phyloP scores from a whole-genome alignment of 768 basidiomycete genomes.

The Suillus decipiens region DNA sequence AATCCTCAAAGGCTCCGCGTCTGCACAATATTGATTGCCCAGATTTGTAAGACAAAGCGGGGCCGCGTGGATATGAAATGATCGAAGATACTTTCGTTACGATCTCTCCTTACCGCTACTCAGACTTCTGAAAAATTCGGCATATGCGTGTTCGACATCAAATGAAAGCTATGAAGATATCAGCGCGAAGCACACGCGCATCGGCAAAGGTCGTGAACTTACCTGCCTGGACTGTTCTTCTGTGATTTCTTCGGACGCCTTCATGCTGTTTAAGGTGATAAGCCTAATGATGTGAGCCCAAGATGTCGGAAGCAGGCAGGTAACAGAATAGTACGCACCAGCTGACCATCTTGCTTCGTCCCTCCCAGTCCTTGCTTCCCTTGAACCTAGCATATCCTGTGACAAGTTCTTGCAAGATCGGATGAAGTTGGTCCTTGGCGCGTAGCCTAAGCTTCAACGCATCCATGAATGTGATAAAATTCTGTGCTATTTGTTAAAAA shows the following conservation, averaged over 20 bases:
- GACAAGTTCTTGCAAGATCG: conserved; percentile 93
- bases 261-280: conserved; percentile 96
- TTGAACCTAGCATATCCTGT: conserved; percentile 94
- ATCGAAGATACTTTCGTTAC: not conserved
- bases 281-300: conserved; percentile 53
- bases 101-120: conserved; percentile 40
- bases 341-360: conserved; percentile 86
- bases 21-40: not conserved
- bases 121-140: conserved; percentile 85
- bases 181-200: not conserved
- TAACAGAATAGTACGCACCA: conserved; percentile 57
- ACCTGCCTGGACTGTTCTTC: conserved; percentile 96
- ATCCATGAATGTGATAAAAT: conserved; percentile 99
- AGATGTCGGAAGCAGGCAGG: not conserved
- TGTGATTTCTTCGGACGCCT: conserved; percentile 92
- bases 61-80: not conserved
- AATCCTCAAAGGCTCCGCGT: not conserved
- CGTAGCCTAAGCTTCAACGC: conserved; percentile 88
- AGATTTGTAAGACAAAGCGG: not conserved
- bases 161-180: conserved; percentile 69
- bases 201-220: conserved; percentile 17
- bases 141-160: conserved; percentile 95
- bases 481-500: conserved; percentile 46
- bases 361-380: conserved; percentile 95
- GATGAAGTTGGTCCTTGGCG: conserved; percentile 98